Evolutionary conservation across 164 flowering plant genomes (phyloP), one percentile per base, ranked within the genome.

Genomic region (Magnolia officinalis): DNA sequence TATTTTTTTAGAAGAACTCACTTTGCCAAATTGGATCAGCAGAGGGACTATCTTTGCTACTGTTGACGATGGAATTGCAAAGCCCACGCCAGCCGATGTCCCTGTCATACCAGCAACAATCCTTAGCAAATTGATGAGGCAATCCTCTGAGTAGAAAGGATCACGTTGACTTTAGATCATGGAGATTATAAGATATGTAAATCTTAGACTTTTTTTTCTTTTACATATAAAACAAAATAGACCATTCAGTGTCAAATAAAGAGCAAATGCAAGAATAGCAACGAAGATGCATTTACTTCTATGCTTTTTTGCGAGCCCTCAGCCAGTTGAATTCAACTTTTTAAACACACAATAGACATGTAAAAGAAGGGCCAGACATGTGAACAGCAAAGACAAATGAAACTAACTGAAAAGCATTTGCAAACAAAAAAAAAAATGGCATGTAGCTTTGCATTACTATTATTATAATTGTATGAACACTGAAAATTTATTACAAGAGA

Each of bases 21-120:
- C 98, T 83, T 89, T 92, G 74, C 98, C 95, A 83, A 83, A 89
- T 74, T 89, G 92, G 78, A 95, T 95, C 81, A 95, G 75, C 83
- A 93, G 98, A 72, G 99, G 98, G 59, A 92, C 90, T 81, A 95
- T 89, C 84, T 84, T 91, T 70, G 83, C 81, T 49, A 94, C 90
- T 49, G 95, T 94, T 58, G 96, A 86, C 61, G 98, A 93, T 31
- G 99, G 96, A 72, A 95, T 95, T 20, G 98, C 98, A 87, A 95
- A 95, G 11, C 98, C 98, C 65, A 95, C 98, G 76, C 98, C 98
- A 7, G 97, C 94, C 8, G 98, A 95, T 69, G 97, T 92, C 50
- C 98, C 98, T 95, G 87, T 78, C 66, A 78, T 21, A 74, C 50
- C 18, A n/a, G 29, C 72, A 9, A 29, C 18, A 4, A n/a, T 6